Conservation (phyloP, 306 rosid genomes). For the Trifolium subterraneum region DNA sequence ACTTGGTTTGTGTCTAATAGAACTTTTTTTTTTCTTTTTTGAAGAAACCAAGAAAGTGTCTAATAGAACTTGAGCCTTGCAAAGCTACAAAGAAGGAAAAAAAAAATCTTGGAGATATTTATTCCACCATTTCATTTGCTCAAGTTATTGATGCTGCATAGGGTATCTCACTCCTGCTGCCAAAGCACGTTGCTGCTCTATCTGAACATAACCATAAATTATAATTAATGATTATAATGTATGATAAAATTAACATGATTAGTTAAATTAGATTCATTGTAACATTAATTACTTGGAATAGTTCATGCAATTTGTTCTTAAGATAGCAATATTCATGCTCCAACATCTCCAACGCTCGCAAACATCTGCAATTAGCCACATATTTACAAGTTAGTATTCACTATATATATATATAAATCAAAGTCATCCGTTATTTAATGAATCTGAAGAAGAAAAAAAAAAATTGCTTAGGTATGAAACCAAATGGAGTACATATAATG, state of each 20-base stretch:
- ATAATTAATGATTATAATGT: not conserved
- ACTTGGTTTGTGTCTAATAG: slow-evolving; percentile 13
- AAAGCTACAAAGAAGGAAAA: not conserved
- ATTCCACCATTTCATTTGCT: not conserved
- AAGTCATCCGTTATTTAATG: too few species aligned
- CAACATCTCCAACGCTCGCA: slow-evolving; percentile 79
- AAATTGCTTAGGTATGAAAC: too few species aligned
- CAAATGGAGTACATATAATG: too few species aligned
- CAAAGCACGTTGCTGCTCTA: slow-evolving; percentile 86
- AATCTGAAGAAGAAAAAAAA: too few species aligned
- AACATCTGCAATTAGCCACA: slow-evolving; percentile 52
- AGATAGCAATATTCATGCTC: slow-evolving; percentile 92
- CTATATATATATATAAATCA: too few species aligned
- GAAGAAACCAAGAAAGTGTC: too few species aligned
- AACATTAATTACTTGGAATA: slow-evolving; percentile 72
- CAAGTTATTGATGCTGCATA: slow-evolving; percentile 53
- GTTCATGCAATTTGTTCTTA: slow-evolving; percentile 84
- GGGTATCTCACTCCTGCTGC: slow-evolving; percentile 90
- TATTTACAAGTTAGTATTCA: not conserved
- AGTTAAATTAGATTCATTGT: not conserved
- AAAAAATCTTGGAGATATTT: not conserved
- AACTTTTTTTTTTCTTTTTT: too few species aligned
- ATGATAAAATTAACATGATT: not conserved
- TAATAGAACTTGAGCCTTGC: slow-evolving; percentile 5
- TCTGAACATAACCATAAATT: slow-evolving; percentile 48